A percentile compares a stretch with the other conserved stretches of the same genome.
Evolutionary conservation across 2,329 filamentous ascomycete species (phyloP).

Genomic region (Seiridium cupressi): DNA sequence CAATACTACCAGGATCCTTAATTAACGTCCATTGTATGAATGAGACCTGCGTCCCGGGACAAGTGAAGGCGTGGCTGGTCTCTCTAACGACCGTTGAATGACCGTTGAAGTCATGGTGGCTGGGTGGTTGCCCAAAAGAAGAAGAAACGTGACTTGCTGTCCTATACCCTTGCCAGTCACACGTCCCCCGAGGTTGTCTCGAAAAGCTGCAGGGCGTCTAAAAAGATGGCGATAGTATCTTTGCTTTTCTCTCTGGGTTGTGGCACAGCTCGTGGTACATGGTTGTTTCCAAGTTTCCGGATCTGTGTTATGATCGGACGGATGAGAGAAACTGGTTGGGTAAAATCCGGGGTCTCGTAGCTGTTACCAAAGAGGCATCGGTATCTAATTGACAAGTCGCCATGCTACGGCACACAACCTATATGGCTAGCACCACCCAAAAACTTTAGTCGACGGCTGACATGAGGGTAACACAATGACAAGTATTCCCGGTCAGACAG

Average conservation of each 20-base stretch:
- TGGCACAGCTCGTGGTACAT: not conserved
- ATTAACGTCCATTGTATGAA: not conserved
- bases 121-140: not conserved
- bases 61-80: not conserved
- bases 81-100: not conserved
- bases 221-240: not conserved
- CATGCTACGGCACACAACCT: conserved; percentile 6
- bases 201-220: too few species aligned
- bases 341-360: conserved; percentile 4
- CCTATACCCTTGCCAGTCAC: not conserved
- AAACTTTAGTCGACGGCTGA: conserved; percentile 6
- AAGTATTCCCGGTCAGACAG: not conserved
- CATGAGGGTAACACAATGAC: not conserved
- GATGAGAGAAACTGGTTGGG: conserved; percentile 8
- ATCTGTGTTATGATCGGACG: conserved; percentile 11
- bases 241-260: not conserved
- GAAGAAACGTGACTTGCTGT: not conserved
- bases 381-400: conserved; percentile 5
- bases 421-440: not conserved
- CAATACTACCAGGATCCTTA: not conserved
- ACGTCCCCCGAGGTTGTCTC: not conserved
- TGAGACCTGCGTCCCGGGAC: not conserved
- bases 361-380: not conserved
- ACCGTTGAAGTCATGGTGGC: not conserved
- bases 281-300: conserved; percentile 11